Conservation (phyloP, 768 basidiomycete species). For the Auriscalpium orientale region DNA sequence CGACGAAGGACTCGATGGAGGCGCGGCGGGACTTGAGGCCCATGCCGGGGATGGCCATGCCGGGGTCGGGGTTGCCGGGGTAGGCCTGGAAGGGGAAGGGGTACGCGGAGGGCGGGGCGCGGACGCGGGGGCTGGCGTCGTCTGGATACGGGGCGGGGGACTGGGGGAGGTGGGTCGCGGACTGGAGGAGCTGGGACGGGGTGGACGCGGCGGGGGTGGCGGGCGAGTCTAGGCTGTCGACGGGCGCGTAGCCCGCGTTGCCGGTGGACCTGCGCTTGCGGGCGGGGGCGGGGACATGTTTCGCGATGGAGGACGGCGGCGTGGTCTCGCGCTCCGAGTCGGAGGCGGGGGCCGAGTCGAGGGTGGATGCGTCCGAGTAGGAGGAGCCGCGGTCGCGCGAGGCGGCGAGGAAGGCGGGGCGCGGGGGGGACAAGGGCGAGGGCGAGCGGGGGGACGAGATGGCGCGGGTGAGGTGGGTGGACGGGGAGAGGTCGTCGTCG, state of each 20-base stretch:
- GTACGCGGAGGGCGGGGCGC: conserved; percentile 36
- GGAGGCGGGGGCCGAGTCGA: conserved; percentile 17
- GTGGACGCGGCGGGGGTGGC: not conserved
- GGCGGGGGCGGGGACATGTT: conserved; percentile 7
- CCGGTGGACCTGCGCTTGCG: not conserved
- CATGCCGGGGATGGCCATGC: conserved; percentile 32
- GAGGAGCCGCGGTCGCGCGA: conserved; percentile 9
- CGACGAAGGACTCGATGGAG: conserved; percentile 33
- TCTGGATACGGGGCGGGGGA: conserved; percentile 11
- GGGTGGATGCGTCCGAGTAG: conserved; percentile 12
- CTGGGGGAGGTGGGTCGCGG: not conserved
- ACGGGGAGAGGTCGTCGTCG: conserved; percentile 18
- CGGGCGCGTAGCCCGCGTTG: not conserved
- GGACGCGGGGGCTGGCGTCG: not conserved
- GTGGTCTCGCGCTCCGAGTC: conserved; percentile 25
- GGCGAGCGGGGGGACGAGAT: conserved; percentile 9
- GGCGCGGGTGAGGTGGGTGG: conserved; percentile 6
- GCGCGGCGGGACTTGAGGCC: conserved; percentile 26
- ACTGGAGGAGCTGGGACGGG: not conserved
- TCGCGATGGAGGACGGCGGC: conserved; percentile 14
- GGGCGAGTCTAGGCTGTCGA: conserved; percentile 5
- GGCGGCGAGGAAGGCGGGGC: conserved; percentile 5
- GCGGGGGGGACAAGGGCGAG: conserved; percentile 14
- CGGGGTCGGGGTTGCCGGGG: conserved; percentile 60
- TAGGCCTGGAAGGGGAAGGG: conserved; percentile 51